Conservation (phyloP, 2,329 filamentous ascomycete genomes). For the Annulohypoxylon truncatum region DNA sequence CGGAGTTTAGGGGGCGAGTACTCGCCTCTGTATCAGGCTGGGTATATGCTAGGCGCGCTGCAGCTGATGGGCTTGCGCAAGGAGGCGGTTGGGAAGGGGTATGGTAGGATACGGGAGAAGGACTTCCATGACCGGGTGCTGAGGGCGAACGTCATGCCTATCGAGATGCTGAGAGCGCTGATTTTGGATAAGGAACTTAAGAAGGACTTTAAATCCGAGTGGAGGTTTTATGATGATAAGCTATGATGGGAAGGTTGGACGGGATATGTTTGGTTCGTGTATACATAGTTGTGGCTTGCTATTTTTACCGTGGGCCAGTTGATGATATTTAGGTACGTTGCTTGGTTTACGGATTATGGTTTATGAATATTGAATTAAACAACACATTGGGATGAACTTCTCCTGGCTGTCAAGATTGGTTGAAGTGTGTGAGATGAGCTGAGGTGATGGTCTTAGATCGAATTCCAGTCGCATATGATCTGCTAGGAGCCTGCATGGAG, state of each 20-base stretch:
- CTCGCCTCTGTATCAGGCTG: slow-evolving; percentile 68
- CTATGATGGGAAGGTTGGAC: slow-evolving; percentile 1
- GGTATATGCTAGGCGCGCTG: slow-evolving; percentile 69
- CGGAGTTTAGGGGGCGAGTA: slow-evolving; percentile 68
- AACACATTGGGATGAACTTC: background rate
- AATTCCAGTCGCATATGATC: too few relatives aligned
- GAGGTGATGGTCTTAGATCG: too few relatives aligned
- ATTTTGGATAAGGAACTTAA: slow-evolving; percentile 56
- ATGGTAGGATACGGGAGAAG: slow-evolving; percentile 59
- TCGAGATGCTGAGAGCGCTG: slow-evolving; percentile 64
- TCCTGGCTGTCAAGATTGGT: background rate
- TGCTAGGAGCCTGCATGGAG: too few relatives aligned
- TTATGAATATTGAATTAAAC: background rate
- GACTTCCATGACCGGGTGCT: slow-evolving; percentile 67
- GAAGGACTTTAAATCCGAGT: slow-evolving; percentile 58
- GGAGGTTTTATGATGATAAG: slow-evolving; percentile 60
- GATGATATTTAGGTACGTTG: background rate
- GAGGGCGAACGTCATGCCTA: slow-evolving; percentile 63
- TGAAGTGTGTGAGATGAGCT: background rate
- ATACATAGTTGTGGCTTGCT: background rate
- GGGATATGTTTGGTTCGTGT: background rate
- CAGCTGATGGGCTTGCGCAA: slow-evolving; percentile 64
- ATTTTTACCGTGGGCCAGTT: background rate
- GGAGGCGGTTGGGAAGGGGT: slow-evolving; percentile 56
- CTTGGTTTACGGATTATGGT: background rate